A percentile compares a stretch with the other conserved stretches of the same genome.
These are phyloP conservation scores for Ochetophila trinervis DNA, from an alignment of 306 rosid genomes.

Conservation along the genomic window DNA sequence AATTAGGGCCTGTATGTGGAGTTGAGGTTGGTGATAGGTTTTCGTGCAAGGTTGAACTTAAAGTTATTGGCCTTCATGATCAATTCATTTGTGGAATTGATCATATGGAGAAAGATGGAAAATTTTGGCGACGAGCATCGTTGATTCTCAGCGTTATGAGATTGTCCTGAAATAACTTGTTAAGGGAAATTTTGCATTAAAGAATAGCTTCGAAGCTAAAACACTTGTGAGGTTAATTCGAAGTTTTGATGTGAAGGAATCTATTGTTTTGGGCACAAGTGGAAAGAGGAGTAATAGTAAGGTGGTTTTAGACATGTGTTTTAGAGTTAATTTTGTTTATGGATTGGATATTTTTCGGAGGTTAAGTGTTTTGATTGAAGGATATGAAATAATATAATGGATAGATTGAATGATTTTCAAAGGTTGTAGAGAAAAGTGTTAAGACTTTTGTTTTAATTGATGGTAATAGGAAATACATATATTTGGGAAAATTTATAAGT, in stretches of 20 bases:
- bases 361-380: too few relatives aligned
- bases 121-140: conserved; percentile 41
- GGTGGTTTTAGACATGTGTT: too few relatives aligned
- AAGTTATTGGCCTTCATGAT: conserved; percentile 42
- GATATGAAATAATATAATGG: too few relatives aligned
- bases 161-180: conserved; percentile 12
- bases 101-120: conserved; percentile 15
- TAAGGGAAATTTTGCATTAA: conserved; percentile 44
- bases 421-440: too few relatives aligned
- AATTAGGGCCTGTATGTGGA: conserved; percentile 32
- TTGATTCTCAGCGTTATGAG: conserved; percentile 23
- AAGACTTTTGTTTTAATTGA: too few relatives aligned
- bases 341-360: too few relatives aligned
- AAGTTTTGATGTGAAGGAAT: not conserved
- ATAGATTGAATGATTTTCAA: too few relatives aligned
- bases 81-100: conserved; percentile 33
- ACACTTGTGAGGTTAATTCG: conserved; percentile 40
- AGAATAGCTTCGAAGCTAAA: conserved; percentile 29
- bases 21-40: conserved; percentile 41
- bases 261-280: too few relatives aligned
- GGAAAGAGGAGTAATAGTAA: too few relatives aligned
- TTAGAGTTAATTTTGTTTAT: too few relatives aligned
- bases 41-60: conserved; percentile 28
- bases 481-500: too few relatives aligned
- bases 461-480: too few relatives aligned